phyloP scores from a whole-genome alignment of 1,139 yeast genomes.

The Candida sanyaensis region DNA sequence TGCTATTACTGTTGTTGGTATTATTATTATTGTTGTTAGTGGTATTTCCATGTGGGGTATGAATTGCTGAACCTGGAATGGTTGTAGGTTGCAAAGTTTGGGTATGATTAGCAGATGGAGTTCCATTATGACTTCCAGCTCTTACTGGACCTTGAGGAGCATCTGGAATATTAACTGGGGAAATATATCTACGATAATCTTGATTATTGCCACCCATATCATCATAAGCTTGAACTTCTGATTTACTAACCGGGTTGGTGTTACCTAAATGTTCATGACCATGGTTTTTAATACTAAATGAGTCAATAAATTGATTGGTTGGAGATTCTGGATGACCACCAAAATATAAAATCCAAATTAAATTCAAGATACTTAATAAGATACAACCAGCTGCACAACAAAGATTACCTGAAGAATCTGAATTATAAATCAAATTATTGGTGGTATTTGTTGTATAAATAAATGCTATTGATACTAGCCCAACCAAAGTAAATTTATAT shows the following conservation, averaged over 20 bases:
- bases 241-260: conserved; percentile 7
- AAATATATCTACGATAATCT: conserved; percentile 29
- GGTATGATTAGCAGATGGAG: conserved; percentile 19
- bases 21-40: conserved; percentile 1
- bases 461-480: conserved; percentile 64
- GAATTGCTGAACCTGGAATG: conserved; percentile 9
- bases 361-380: conserved; percentile 73
- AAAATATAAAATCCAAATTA: conserved; percentile 82
- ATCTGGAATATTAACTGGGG: conserved; percentile 22
- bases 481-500: conserved; percentile 65
- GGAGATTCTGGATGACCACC: conserved; percentile 84
- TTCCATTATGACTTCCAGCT: conserved; percentile 12
- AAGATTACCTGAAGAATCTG: conserved; percentile 60
- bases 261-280: conserved; percentile 23
- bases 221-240: conserved; percentile 16
- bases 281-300: conserved; percentile 50
- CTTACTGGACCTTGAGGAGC: conserved; percentile 6
- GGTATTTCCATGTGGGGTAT: conserved; percentile 12
- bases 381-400: conserved; percentile 95
- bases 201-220: conserved; percentile 31
- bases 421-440: conserved; percentile 72
- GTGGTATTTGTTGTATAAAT: conserved; percentile 83
- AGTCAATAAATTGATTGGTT: conserved; percentile 80
- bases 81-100: background rate
- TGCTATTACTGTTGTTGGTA: conserved; percentile 1